A percentile compares a stretch with the other conserved stretches of the same genome.
phyloP scores from a whole-genome alignment of 768 basidiomycete species.

The Pholiota molesta region DNA sequence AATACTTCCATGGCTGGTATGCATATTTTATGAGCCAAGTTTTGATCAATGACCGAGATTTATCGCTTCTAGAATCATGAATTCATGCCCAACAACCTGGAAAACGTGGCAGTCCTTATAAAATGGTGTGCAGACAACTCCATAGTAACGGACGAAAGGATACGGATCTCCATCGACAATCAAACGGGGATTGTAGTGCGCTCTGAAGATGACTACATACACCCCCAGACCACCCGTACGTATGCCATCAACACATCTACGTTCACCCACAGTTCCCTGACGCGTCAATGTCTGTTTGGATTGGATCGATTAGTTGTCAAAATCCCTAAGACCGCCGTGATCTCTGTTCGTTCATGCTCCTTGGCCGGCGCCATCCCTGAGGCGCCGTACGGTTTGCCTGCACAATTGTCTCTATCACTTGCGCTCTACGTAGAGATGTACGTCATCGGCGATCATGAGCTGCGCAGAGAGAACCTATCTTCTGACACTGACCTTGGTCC shows the following conservation, averaged over 20 bases:
- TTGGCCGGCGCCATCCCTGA: slow-evolving; percentile 45
- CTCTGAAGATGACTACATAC: slow-evolving; percentile 35
- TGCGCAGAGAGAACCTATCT: background rate
- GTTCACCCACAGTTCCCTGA: slow-evolving; percentile 6
- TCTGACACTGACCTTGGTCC: slow-evolving; percentile 1
- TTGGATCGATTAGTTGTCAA: slow-evolving; percentile 50
- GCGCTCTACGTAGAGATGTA: slow-evolving; percentile 71
- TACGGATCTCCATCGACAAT: slow-evolving; percentile 37
- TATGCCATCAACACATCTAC: slow-evolving; percentile 6
- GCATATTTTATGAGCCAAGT: background rate
- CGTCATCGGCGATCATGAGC: slow-evolving; percentile 7
- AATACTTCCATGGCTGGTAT: background rate
- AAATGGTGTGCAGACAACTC: slow-evolving; percentile 52
- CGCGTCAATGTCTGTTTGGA: background rate
- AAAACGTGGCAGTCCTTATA: slow-evolving; percentile 34
- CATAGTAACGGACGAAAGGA: slow-evolving; percentile 48
- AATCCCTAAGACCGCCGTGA: slow-evolving; percentile 63
- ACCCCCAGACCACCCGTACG: slow-evolving; percentile 41
- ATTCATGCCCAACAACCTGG: slow-evolving; percentile 1
- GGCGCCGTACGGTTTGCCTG: slow-evolving; percentile 56
- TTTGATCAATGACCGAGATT: background rate
- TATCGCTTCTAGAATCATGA: background rate
- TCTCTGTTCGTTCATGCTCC: slow-evolving; percentile 62
- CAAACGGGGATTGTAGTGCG: slow-evolving; percentile 38
- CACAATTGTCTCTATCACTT: slow-evolving; percentile 62